Conservation (phyloP, 495 filamentous ascomycete species). For the Evernia prunastri region DNA sequence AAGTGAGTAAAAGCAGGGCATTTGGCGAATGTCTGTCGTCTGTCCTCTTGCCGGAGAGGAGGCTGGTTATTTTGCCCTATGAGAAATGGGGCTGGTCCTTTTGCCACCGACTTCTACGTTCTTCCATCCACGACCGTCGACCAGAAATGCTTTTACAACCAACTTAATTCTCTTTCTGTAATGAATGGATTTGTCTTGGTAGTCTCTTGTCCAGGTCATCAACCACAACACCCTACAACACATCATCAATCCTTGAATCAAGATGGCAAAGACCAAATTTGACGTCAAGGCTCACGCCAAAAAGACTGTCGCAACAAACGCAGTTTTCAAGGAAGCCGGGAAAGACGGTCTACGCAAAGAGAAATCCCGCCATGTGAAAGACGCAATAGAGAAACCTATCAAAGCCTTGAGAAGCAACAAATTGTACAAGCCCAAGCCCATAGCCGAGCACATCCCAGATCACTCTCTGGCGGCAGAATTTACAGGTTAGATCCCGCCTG, state of each 20-base stretch:
- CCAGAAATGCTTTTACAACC: neutral
- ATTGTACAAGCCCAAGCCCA: slow-evolving; percentile 8
- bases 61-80: no score
- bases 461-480: slow-evolving; percentile 17
- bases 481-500: slow-evolving; percentile 12
- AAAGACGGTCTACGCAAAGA: neutral
- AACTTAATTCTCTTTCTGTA: neutral
- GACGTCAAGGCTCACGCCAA: slow-evolving; percentile 1
- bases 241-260: neutral
- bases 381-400: slow-evolving; percentile 8
- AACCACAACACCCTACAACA: neutral
- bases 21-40: neutral
- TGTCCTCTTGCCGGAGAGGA: neutral
- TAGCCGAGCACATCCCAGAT: slow-evolving; percentile 9
- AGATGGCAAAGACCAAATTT: slow-evolving; percentile 12
- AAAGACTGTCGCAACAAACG: slow-evolving; percentile 11
- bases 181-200: no score
- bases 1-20: neutral
- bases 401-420: slow-evolving; percentile 7
- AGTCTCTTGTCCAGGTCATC: neutral
- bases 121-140: neutral
- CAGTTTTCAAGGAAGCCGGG: slow-evolving; percentile 12
- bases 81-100: slow-evolving; percentile 1
- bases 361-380: slow-evolving; percentile 2
- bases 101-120: slow-evolving; percentile 2